Evolutionary conservation across 139 green algal species (phyloP), one percentile per base, ranked within the genome.

Genomic region (Chlorella sp.): DNA sequence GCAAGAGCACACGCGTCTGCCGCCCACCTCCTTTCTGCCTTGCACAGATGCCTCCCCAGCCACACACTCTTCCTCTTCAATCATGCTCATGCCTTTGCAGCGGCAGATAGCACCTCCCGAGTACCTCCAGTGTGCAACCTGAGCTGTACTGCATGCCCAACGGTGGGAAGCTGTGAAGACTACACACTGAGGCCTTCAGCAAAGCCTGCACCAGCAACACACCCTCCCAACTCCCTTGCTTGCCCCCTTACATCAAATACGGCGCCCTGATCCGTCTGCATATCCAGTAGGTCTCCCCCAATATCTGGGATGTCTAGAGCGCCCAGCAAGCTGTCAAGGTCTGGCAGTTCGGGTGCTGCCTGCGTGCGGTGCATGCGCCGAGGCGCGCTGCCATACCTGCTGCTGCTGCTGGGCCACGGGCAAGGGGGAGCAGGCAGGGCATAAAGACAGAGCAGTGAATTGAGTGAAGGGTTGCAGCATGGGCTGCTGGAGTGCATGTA

Each of bases 271-370:
- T 96, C 94, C 48, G 91, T 87, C 86, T 97, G 94, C 28, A 95
- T 85, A 28, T 83, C 86, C 0, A 86, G 61, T 11, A 96, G 80
- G 66, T 97, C 95, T 2, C 86, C 91, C 75, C 95, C 94, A 88
- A 98, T 95, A 21, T 97, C 95, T 9, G 95, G 96, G 21, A 95
- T 61, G n/a, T 96, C 95, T 24, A 97, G 28, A 28, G 83, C 88
- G 7, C 48, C 81, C 61, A 93, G 76, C 64, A 92, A 19, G 9
- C 3, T 73, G 53, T 73, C 71, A 3, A 91, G 37, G 66, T 85
- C 57, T 22, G 79, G 79, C 30, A 64, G 79, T 32, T 85, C 42
- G 22, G 79, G 12, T 28, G 79, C 78, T 18, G 78, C 79, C 7
- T 11, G 12, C 30, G 30, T 32, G 28, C 30, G 28, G 21, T 24